Evolutionary conservation across 2,329 filamentous ascomycete genomes (phyloP).

Genomic region (Cyanodermella asteris): DNA sequence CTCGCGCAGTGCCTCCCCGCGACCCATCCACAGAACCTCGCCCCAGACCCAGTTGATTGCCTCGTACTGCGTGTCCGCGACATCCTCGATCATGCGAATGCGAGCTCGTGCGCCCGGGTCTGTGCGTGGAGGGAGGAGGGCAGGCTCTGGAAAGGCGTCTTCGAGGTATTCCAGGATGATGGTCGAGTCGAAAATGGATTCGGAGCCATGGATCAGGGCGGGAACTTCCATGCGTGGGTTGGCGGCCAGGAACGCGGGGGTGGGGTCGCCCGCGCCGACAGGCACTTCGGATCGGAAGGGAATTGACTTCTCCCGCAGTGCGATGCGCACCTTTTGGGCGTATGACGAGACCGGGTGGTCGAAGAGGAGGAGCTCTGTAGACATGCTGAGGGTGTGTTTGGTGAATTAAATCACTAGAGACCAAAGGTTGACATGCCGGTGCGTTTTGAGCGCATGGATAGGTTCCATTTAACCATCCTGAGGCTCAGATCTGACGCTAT

Average conservation of each 20-base stretch:
- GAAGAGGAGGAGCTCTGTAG: too few species aligned
- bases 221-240: conserved; percentile 6
- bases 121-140: conserved; percentile 3
- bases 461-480: too few species aligned
- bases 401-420: too few species aligned
- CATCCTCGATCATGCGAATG: conserved; percentile 7
- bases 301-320: conserved; percentile 6
- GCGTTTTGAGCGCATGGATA: too few species aligned
- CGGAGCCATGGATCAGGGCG: conserved; percentile 5
- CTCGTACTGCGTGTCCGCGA: conserved; percentile 8
- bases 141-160: conserved; percentile 5
- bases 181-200: conserved; percentile 7
- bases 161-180: conserved; percentile 8
- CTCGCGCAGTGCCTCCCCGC: conserved; percentile 3
- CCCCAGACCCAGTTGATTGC: conserved; percentile 6
- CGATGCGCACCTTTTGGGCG: conserved; percentile 6
- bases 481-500: too few species aligned
- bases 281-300: conserved; percentile 5
- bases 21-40: conserved; percentile 4
- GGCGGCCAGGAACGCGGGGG: too few species aligned
- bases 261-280: conserved; percentile 3
- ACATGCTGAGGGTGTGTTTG: too few species aligned
- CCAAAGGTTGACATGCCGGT: too few species aligned
- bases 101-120: conserved; percentile 2
- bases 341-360: too few species aligned